These are phyloP conservation scores for Boletus vinaceobasis DNA, from an alignment of 768 basidiomycete species.

Conservation along the genomic window DNA sequence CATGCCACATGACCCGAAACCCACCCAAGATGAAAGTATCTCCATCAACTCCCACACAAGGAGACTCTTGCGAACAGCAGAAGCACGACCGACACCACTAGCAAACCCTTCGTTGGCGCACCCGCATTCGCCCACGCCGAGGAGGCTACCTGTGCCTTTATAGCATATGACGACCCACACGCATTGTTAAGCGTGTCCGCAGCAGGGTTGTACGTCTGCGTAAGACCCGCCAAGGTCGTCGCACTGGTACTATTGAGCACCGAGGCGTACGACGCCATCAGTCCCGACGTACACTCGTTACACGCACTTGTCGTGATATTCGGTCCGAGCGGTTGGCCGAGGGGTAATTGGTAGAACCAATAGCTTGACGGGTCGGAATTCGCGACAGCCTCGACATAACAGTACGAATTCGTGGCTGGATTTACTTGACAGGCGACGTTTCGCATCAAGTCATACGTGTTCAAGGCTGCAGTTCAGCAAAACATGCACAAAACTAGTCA, in stretches of 20 bases:
- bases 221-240: conserved; percentile 36
- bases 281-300: conserved; percentile 56
- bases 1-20: not conserved
- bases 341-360: conserved; percentile 70
- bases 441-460: conserved; percentile 61
- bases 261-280: conserved; percentile 53
- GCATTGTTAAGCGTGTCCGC: conserved; percentile 42
- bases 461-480: conserved; percentile 44
- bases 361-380: conserved; percentile 58
- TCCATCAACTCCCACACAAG: conserved; percentile 12
- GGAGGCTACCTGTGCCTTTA: conserved; percentile 5
- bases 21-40: not conserved
- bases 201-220: conserved; percentile 47
- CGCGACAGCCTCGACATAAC: conserved; percentile 64
- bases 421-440: conserved; percentile 57
- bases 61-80: conserved; percentile 9
- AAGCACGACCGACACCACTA: conserved; percentile 10
- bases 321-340: conserved; percentile 53
- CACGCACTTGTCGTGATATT: conserved; percentile 49
- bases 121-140: conserved; percentile 8
- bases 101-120: conserved; percentile 2
- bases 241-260: conserved; percentile 39
- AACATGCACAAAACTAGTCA: not conserved
- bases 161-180: conserved; percentile 54
- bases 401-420: conserved; percentile 61